Conservation (phyloP, 768 basidiomycete genomes). For the Leccinum subtestaceum region DNA sequence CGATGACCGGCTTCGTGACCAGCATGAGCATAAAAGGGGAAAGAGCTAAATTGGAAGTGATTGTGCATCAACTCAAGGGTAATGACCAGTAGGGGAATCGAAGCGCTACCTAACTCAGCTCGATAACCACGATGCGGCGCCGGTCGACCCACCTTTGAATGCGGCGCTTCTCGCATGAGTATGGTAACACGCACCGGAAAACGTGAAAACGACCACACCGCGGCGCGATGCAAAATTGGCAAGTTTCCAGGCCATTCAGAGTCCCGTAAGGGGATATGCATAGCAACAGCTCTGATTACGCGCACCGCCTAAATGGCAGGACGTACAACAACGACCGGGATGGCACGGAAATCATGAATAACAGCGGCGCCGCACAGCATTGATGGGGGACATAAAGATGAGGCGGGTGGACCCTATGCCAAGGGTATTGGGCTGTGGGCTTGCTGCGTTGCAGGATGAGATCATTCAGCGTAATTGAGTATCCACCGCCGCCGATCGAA, state of each 20-base stretch:
- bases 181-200: conserved; percentile 2
- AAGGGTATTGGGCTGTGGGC: conserved; percentile 25
- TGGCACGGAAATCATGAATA: conserved; percentile 4
- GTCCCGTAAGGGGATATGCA: conserved; percentile 6
- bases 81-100: conserved; percentile 10
- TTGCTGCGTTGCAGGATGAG: conserved; percentile 16
- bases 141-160: not conserved
- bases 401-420: conserved; percentile 5
- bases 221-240: conserved; percentile 7
- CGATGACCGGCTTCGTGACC: not conserved
- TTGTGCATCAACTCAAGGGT: not conserved
- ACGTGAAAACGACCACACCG: conserved; percentile 10
- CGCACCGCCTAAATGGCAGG: conserved; percentile 7
- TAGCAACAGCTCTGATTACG: conserved; percentile 8
- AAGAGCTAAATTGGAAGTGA: conserved; percentile 9
- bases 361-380: conserved; percentile 7
- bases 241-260: conserved; percentile 5
- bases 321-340: not conserved
- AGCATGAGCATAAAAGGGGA: not conserved
- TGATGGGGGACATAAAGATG: conserved; percentile 3
- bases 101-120: not conserved
- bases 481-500: conserved; percentile 19
- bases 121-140: conserved; percentile 9
- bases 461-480: conserved; percentile 20
- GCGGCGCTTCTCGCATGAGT: conserved; percentile 9